These are phyloP conservation scores for Hypoxylon intermedium DNA, from an alignment of 495 filamentous ascomycete genomes.

Conservation along the genomic window DNA sequence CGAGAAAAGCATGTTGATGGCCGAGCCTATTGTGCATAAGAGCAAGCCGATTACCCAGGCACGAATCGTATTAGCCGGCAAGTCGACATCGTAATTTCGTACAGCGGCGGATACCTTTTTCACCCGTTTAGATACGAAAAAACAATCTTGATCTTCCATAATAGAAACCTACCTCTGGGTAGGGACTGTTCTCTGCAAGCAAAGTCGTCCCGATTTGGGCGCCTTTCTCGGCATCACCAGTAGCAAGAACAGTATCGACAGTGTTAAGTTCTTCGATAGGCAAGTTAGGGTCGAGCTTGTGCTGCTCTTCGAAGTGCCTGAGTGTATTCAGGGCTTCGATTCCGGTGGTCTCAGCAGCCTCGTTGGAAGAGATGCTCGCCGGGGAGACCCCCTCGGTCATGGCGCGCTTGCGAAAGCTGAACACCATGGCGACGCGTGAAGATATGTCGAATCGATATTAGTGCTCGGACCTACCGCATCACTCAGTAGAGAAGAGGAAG, in stretches of 20 bases:
- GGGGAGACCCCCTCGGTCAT: constrained; percentile 35
- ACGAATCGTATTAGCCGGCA: constrained; percentile 71
- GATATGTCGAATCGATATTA: constrained; percentile 6
- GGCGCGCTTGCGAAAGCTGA: constrained; percentile 41
- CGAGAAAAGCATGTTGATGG: constrained; percentile 73
- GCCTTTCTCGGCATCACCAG: constrained; percentile 59
- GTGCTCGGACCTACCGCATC: constrained; percentile 4
- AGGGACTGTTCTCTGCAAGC: constrained; percentile 71
- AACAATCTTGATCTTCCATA: too few species aligned
- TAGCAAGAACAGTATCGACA: constrained; percentile 65
- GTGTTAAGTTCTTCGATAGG: constrained; percentile 66
- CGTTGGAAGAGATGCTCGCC: constrained; percentile 30
- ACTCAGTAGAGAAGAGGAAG: background rate
- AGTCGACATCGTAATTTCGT: constrained; percentile 70
- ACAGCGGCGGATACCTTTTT: constrained; percentile 66
- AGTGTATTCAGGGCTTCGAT: constrained; percentile 46
- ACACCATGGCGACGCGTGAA: constrained; percentile 17
- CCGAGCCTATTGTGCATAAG: constrained; percentile 66
- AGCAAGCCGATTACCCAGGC: constrained; percentile 76
- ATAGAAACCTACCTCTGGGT: constrained; percentile 70
- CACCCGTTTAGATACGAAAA: constrained; percentile 44
- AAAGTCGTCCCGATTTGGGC: constrained; percentile 63
- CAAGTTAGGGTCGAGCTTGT: constrained; percentile 74
- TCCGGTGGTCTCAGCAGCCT: constrained; percentile 27
- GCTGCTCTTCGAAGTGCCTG: constrained; percentile 62